Evolutionary conservation across 2,329 filamentous ascomycete genomes (phyloP).

Genomic region (Zymoseptoria tritici): DNA sequence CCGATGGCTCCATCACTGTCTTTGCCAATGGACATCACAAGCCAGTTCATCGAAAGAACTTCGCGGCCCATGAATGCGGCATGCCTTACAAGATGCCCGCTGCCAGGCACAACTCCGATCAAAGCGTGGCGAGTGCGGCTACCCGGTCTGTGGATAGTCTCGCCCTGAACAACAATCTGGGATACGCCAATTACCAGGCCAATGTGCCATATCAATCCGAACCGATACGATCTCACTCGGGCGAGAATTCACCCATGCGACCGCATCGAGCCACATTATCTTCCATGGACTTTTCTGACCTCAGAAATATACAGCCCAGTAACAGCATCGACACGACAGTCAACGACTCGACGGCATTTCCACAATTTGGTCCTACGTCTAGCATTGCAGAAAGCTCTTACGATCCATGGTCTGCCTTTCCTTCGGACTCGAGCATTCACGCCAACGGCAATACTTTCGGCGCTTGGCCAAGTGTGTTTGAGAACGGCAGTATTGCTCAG

Average conservation of each 20-base stretch:
- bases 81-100: slow-evolving; percentile 58
- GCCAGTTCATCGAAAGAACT: slow-evolving; percentile 57
- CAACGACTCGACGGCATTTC: slow-evolving; percentile 17
- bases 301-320: slow-evolving; percentile 19
- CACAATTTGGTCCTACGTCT: slow-evolving; percentile 21
- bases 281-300: slow-evolving; percentile 21
- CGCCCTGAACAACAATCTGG: slow-evolving; percentile 25
- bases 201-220: slow-evolving; percentile 2
- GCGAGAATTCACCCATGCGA: slow-evolving; percentile 25
- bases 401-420: slow-evolving; percentile 27
- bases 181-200: slow-evolving; percentile 1
- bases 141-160: slow-evolving; percentile 48
- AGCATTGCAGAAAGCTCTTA: slow-evolving; percentile 20
- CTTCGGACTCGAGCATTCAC: slow-evolving; percentile 18
- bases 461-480: slow-evolving; percentile 24
- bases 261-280: slow-evolving; percentile 9
- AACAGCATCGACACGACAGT: slow-evolving; percentile 18
- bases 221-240: slow-evolving; percentile 25
- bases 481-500: slow-evolving; percentile 23
- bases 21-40: slow-evolving; percentile 60
- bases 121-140: slow-evolving; percentile 35
- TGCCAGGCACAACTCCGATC: slow-evolving; percentile 46
- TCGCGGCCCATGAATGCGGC: slow-evolving; percentile 55
- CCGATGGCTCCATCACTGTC: slow-evolving; percentile 52
- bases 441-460: slow-evolving; percentile 29